Percentiles rank a stretch among this genome's conserved stretches.
phyloP scores from a whole-genome alignment of 1,284 basidiomycete genomes.

The Ganoderma sinense region DNA sequence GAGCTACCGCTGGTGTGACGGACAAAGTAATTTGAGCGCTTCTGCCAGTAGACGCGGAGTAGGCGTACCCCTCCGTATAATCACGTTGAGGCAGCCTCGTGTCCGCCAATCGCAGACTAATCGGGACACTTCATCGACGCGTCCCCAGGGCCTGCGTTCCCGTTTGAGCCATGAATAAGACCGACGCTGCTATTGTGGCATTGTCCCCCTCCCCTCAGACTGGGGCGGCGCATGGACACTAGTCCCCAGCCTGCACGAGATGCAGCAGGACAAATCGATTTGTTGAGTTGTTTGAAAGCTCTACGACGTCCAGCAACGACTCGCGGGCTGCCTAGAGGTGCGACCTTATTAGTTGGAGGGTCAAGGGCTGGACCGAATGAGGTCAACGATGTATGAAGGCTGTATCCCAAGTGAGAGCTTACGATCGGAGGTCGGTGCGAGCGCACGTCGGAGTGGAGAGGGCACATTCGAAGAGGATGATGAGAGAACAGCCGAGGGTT shows the following conservation, averaged over 20 bases:
- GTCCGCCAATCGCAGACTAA: neutral
- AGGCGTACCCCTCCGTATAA: slow-evolving; percentile 5
- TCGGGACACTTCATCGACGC: neutral
- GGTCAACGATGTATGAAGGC: neutral
- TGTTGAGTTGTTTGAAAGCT: neutral
- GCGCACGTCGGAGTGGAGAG: neutral
- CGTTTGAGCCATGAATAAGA: slow-evolving; percentile 1
- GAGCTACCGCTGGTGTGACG: neutral
- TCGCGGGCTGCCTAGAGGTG: neutral
- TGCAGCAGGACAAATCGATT: neutral
- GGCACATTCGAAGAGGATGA: neutral
- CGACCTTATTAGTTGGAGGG: neutral
- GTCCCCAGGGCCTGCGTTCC: neutral
- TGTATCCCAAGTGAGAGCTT: neutral
- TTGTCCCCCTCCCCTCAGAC: neutral
- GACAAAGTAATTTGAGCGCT: neutral
- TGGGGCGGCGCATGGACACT: too few species aligned
- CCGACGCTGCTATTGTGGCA: neutral
- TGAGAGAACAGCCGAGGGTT: neutral
- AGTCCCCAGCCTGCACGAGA: neutral
- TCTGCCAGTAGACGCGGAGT: neutral
- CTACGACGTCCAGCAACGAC: neutral
- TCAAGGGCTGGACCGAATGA: neutral
- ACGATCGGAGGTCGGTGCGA: neutral
- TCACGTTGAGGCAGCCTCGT: slow-evolving; percentile 3